Conservation (phyloP, 2,329 filamentous ascomycete genomes). For the Chrysoporthe cubensis region DNA sequence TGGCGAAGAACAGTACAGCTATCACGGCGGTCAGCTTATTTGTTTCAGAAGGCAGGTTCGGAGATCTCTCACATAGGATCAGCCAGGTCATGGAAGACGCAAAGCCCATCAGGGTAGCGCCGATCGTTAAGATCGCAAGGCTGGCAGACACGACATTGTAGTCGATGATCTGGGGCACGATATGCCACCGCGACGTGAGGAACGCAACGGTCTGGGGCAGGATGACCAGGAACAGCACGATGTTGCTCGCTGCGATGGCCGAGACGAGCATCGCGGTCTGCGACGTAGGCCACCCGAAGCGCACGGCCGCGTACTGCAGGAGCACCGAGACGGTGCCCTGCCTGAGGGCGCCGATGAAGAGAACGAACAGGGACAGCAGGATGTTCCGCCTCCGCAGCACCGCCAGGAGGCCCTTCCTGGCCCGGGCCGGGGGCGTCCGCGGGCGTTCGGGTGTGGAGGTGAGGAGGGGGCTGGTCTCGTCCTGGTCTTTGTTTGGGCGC, state of each 20-base stretch:
- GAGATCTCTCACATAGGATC: slow-evolving; percentile 16
- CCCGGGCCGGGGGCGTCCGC: not conserved
- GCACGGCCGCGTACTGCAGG: slow-evolving; percentile 27
- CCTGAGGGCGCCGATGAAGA: slow-evolving; percentile 26
- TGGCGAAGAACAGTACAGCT: slow-evolving; percentile 26
- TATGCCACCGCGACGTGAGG: slow-evolving; percentile 25
- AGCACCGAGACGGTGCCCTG: slow-evolving; percentile 26
- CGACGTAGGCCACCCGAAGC: slow-evolving; percentile 27
- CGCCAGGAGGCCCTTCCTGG: slow-evolving; percentile 6
- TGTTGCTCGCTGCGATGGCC: slow-evolving; percentile 27
- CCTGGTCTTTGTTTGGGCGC: slow-evolving; percentile 19
- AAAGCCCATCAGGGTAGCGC: slow-evolving; percentile 22
- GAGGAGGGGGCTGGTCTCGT: slow-evolving; percentile 24
- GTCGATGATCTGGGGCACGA: slow-evolving; percentile 26
- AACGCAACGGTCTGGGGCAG: slow-evolving; percentile 25
- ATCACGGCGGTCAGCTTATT: not conserved
- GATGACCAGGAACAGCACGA: slow-evolving; percentile 27
- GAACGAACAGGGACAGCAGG: slow-evolving; percentile 26
- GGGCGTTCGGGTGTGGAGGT: not conserved
- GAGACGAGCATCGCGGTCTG: slow-evolving; percentile 29
- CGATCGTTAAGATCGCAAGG: slow-evolving; percentile 21
- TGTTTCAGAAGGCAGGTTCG: not conserved
- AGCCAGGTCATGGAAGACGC: slow-evolving; percentile 27
- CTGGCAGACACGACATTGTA: slow-evolving; percentile 27
- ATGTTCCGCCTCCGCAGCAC: slow-evolving; percentile 23